Evolutionary conservation across 768 basidiomycete species (phyloP).

Genomic region (Amanita pallidorosea): DNA sequence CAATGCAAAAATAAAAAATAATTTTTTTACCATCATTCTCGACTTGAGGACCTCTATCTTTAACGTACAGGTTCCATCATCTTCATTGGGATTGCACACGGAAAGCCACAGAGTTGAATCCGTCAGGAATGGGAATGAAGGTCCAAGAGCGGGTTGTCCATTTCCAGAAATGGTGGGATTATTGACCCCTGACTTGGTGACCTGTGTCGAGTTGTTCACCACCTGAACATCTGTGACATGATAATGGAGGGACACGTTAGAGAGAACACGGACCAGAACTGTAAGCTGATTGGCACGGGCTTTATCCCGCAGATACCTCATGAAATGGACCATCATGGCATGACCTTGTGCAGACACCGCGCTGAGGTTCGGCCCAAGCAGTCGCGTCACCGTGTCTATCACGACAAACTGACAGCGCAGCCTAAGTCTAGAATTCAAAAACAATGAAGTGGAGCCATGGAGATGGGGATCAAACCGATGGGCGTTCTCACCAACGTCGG

Average conservation of each 20-base stretch:
- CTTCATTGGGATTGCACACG: neutral
- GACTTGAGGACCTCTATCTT: slow-evolving; percentile 1
- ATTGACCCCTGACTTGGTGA: slow-evolving; percentile 9
- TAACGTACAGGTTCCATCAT: neutral
- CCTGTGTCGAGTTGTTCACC: slow-evolving; percentile 43
- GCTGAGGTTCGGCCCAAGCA: slow-evolving; percentile 54
- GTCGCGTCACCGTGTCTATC: slow-evolving; percentile 54
- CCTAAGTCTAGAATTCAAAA: slow-evolving; percentile 17
- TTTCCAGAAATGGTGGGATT: slow-evolving; percentile 15
- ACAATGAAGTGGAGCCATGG: slow-evolving; percentile 20
- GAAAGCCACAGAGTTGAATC: slow-evolving; percentile 71
- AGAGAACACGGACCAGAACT: slow-evolving; percentile 35
- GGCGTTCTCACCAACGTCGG: neutral
- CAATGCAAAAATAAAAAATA: neutral
- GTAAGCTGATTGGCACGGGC: slow-evolving; percentile 33
- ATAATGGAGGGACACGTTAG: slow-evolving; percentile 4
- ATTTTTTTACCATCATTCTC: neutral
- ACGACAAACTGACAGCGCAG: slow-evolving; percentile 29
- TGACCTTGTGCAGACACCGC: slow-evolving; percentile 67
- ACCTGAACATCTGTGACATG: slow-evolving; percentile 41
- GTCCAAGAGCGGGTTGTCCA: slow-evolving; percentile 60
- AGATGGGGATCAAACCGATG: no score
- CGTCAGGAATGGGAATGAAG: slow-evolving; percentile 62
- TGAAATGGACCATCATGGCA: slow-evolving; percentile 60
- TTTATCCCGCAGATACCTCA: slow-evolving; percentile 47